Evolutionary conservation across 176 grass and related monocot genomes (phyloP), one percentile per base, ranked within the genome.

Genomic region (Musa itinerans): DNA sequence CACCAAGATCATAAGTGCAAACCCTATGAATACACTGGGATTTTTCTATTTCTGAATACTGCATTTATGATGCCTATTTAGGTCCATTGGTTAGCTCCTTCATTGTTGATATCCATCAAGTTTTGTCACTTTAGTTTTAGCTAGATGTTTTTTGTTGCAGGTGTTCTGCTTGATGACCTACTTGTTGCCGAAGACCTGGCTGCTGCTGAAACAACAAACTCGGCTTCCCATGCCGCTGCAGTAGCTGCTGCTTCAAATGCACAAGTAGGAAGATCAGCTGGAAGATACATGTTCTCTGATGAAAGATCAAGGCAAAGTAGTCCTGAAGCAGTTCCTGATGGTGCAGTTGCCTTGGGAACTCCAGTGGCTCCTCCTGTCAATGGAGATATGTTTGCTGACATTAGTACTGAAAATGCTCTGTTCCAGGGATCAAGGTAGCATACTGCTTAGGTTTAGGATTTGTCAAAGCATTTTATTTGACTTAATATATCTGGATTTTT

Each of bases 111-210:
- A 21, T 23, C 51, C 19, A 53, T 53, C 70, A 15, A 24, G 23
- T 54, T 53, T 5, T 53, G 12, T 54, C 9, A 24, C 53, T 43
- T 59, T 80, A 34, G 70, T 50, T 57, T 68, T 34, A 62, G 21
- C 27, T 59, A n/a, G n/a, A 56, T 59, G 12, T 61, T 61, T 9
- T 25, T 73, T 49, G 61, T 67, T 83, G 53, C 83, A 97, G 94
- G 94, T 82, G 84, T 97, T 74, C 86, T 97, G 66, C 83, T 97
- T 64, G 94, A 97, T 52, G 94, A 97, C 85, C 90, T 97, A 79
- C 90, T 97, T 75, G 86, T 93, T 66, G 94, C 94, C 61, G 94
- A 97, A 90, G 94, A 97, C 81, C 87, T 97, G 68, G 94, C 90
- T 69, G 90, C 90, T 62, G 86, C 90, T 49, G 90, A 97, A 88